Conservation (phyloP, 257 asterid species). For the Solanum clarkiae region DNA sequence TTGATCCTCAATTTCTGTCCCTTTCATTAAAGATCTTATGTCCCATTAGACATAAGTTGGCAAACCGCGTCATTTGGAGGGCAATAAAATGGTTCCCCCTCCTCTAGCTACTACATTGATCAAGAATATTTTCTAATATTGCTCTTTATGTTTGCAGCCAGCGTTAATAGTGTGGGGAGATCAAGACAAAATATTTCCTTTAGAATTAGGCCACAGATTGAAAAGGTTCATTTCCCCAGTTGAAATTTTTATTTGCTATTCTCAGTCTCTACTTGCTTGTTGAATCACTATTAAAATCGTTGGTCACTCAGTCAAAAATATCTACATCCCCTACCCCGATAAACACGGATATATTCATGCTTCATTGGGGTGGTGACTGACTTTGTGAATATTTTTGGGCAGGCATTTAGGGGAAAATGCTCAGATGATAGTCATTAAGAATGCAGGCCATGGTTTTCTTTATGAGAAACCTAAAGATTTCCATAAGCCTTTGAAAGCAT, state of each 20-base stretch:
- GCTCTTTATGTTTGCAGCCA: constrained; percentile 25
- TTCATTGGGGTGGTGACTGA: background rate
- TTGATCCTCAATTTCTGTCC: background rate
- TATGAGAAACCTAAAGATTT: constrained; percentile 45
- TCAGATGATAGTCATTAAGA: constrained; percentile 36
- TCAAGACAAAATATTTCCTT: constrained; percentile 50
- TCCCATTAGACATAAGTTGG: too few species aligned
- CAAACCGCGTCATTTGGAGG: too few species aligned
- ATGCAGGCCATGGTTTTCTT: constrained; percentile 50
- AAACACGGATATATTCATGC: background rate
- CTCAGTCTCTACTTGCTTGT: background rate
- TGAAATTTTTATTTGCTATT: background rate
- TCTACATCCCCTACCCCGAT: background rate
- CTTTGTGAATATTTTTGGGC: background rate
- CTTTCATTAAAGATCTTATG: too few species aligned
- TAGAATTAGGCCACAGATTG: constrained; percentile 53
- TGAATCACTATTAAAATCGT: background rate
- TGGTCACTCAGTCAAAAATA: too few species aligned
- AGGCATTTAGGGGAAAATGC: constrained; percentile 55
- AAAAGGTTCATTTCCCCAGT: constrained; percentile 25
- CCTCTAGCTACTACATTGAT: background rate
- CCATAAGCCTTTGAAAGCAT: constrained; percentile 37
- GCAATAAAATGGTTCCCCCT: too few species aligned
- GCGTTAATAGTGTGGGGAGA: constrained; percentile 65
- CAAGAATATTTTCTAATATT: background rate